Percentiles rank a stretch among this genome's conserved stretches.
These are phyloP conservation scores for Grosmannia clavigera DNA, from an alignment of 2,329 filamentous ascomycete species.

Conservation along the genomic window DNA sequence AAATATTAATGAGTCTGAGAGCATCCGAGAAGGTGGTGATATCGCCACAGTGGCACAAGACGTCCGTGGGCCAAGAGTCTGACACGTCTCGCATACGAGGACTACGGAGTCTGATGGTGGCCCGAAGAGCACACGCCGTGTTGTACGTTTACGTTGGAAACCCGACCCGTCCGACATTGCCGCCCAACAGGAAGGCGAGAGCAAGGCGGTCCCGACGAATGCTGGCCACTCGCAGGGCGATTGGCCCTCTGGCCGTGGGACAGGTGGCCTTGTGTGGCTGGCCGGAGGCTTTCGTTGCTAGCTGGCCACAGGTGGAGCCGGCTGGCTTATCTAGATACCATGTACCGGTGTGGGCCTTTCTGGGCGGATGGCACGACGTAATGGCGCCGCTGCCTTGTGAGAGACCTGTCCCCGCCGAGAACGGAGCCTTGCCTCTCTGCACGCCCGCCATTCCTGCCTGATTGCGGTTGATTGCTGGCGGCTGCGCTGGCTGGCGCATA, in stretches of 20 bases:
- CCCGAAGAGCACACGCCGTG: no score
- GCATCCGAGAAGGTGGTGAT: no score
- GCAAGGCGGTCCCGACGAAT: no score
- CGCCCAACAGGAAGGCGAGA: no score
- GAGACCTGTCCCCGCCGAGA: slow-evolving; percentile 1
- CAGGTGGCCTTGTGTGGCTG: not conserved
- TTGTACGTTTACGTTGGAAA: no score
- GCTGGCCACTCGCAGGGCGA: no score
- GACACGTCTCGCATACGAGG: no score
- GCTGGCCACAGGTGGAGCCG: not conserved
- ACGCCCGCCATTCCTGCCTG: not conserved
- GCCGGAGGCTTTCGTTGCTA: not conserved
- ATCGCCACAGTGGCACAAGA: not conserved
- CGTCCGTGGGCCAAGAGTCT: no score
- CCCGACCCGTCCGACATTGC: no score
- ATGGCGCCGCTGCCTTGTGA: not conserved
- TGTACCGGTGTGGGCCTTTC: not conserved
- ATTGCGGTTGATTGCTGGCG: not conserved
- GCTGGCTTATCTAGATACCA: not conserved
- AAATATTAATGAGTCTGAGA: not conserved
- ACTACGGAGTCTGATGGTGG: no score
- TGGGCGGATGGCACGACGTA: not conserved
- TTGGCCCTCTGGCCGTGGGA: not conserved
- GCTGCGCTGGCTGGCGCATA: not conserved
- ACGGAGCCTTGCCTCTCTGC: slow-evolving; percentile 3